phyloP scores from a whole-genome alignment of 2,329 filamentous ascomycete species.

The Cordyceps militaris region DNA sequence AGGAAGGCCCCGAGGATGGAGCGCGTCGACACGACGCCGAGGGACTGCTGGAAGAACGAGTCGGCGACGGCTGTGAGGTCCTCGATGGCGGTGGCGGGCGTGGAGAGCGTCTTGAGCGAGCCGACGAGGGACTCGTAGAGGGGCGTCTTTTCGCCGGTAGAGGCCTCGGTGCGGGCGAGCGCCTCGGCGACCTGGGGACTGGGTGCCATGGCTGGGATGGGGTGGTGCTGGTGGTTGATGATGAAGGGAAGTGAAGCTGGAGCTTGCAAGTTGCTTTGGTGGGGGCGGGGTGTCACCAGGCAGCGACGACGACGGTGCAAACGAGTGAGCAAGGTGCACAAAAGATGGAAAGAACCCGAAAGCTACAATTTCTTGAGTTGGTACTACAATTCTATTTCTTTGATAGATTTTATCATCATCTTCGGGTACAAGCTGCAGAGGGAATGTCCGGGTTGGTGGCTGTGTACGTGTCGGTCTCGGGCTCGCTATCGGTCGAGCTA shows the following conservation, averaged over 20 bases:
- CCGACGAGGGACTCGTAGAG: conserved; percentile 41
- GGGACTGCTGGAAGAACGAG: conserved; percentile 58
- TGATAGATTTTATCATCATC: background rate
- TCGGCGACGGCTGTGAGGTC: conserved; percentile 64
- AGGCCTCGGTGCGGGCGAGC: conserved; percentile 33
- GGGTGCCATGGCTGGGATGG: conserved; percentile 29
- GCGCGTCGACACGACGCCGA: conserved; percentile 71
- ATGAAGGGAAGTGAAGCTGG: conserved; percentile 11
- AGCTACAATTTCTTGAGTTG: no score
- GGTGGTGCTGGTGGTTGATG: conserved; percentile 11
- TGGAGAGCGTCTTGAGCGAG: conserved; percentile 34
- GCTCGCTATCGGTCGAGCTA: conserved; percentile 5
- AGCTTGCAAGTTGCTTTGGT: background rate
- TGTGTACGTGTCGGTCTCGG: background rate
- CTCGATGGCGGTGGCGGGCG: conserved; percentile 31
- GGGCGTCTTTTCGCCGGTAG: conserved; percentile 35
- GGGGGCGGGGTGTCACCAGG: background rate
- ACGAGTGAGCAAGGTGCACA: background rate
- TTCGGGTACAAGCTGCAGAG: background rate
- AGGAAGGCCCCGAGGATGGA: conserved; percentile 63
- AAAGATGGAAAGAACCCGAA: no score
- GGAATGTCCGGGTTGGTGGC: background rate
- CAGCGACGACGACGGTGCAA: background rate
- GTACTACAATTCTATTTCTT: background rate
- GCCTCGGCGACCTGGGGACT: conserved; percentile 36